Evolutionary conservation across 2,329 filamentous ascomycete species (phyloP).

Genomic region (Sclerotinia sclerotiorum): DNA sequence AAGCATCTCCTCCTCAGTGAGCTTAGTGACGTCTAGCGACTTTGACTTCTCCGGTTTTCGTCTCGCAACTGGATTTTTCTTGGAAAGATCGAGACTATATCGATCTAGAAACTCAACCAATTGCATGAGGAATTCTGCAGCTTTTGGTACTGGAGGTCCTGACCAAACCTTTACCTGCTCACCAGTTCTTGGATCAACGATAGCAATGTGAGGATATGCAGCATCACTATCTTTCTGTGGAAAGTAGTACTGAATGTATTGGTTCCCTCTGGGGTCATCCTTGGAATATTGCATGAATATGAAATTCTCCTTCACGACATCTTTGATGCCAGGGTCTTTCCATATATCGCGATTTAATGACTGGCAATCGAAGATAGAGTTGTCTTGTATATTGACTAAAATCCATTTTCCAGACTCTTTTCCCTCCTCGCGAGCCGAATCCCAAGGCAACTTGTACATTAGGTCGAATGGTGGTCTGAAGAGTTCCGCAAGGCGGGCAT

Average conservation of each 20-base stretch:
- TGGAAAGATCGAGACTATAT: constrained; percentile 84
- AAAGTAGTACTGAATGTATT: constrained; percentile 92
- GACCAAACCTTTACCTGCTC: constrained; percentile 98
- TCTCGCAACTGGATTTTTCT: constrained; percentile 88
- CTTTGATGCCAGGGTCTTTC: constrained; percentile 78
- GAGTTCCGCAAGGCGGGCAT: constrained; percentile 80
- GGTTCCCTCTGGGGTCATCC: constrained; percentile 71
- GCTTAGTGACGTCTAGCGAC: constrained; percentile 73
- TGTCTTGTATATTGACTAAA: constrained; percentile 91
- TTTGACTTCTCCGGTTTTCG: constrained; percentile 69
- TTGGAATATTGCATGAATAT: constrained; percentile 94
- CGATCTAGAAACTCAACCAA: constrained; percentile 95
- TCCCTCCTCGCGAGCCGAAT: constrained; percentile 78
- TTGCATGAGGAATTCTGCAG: constrained; percentile 83
- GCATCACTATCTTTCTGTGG: constrained; percentile 73
- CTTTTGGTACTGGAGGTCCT: constrained; percentile 72
- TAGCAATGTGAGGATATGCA: constrained; percentile 93
- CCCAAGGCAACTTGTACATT: constrained; percentile 78
- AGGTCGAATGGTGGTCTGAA: constrained; percentile 91
- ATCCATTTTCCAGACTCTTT: constrained; percentile 93
- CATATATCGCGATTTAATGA: constrained; percentile 91
- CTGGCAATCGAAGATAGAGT: constrained; percentile 92
- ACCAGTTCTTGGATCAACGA: constrained; percentile 91
- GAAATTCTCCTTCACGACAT: constrained; percentile 88
- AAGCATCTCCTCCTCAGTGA: constrained; percentile 97